phyloP scores from a whole-genome alignment of 2,329 filamentous ascomycete genomes.

The Trichoderma guizhouense region DNA sequence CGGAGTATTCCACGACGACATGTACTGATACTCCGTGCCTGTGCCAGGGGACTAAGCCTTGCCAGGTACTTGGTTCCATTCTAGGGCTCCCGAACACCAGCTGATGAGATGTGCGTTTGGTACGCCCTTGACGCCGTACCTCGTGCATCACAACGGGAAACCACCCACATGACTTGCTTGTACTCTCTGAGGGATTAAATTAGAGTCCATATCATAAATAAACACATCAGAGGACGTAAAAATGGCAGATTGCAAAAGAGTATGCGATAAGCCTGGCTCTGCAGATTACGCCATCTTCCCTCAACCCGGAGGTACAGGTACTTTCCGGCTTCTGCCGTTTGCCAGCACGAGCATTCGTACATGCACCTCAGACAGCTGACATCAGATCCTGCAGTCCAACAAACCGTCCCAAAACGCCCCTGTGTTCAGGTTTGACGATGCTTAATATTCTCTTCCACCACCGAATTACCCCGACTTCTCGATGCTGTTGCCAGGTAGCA shows the following conservation, averaged over 20 bases:
- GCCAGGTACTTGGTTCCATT: neutral
- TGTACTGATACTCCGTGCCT: neutral
- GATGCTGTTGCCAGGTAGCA: neutral
- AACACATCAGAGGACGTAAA: neutral
- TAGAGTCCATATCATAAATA: neutral
- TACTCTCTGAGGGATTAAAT: neutral
- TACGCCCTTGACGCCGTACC: neutral
- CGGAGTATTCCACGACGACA: neutral
- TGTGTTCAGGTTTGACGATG: neutral
- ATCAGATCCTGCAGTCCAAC: slow-evolving; percentile 1
- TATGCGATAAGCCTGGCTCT: neutral
- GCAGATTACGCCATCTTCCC: neutral
- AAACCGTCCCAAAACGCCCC: neutral
- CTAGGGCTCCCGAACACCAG: neutral
- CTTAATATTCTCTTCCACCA: neutral
- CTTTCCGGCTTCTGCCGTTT: neutral
- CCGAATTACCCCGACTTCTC: neutral
- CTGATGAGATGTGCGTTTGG: neutral
- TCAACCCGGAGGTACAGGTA: neutral
- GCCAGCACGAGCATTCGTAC: neutral
- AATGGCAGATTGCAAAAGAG: neutral
- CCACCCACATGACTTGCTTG: neutral
- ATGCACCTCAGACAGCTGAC: slow-evolving; percentile 14
- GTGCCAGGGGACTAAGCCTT: neutral
- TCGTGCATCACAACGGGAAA: neutral